Evolutionary conservation across 75 land plant genomes (phyloP), one percentile per base, ranked within the genome.

Genomic region (Pinus taeda): DNA sequence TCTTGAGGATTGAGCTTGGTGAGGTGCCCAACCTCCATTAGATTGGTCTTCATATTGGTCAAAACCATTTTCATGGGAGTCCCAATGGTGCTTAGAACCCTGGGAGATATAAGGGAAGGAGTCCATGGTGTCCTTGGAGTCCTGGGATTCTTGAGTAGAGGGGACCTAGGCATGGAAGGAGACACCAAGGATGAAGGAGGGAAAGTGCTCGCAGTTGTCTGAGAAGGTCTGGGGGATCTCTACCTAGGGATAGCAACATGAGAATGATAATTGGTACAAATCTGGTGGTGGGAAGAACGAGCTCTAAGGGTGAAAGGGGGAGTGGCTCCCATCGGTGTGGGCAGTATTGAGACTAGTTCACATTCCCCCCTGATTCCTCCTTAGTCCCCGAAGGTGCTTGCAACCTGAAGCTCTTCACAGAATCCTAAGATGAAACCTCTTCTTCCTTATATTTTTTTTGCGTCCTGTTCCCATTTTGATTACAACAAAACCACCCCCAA

Each of bases 321-420:
- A 55, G 92, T 90, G 14, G 87, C 76, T 4, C 60, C 78, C 63
- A 83, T 81, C 22, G 92, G 90, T 24, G 92, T 90, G 53, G 88
- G 84, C n/a, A 90, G 90, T 30, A 90, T 85, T 5, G 92, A 90
- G 36, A 88, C 83, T 57, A 90, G 73, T 83, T 88, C 90, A 57
- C 86, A 49, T 65, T 85, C 92, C 33, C 62, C 80, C 33, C 83
- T 57, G 78, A 76, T 74, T 86, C 88, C 30, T 89, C 87, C 89
- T 85, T 88, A 30, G 42, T 37, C n/a, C 49, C n/a, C 0, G 22
- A 69, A 69, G 71, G 53, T 1, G 14, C 71, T 24, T 69, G 71
- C 71, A 69, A 39, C 3, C 71, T 42, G 53, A 69, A 42, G n/a
- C 71, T 42, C 71, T n/a, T 69, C 53, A 42, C 71, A 20, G 71